Conservation (phyloP, 257 asterid species). For the Fraxinus excelsior region DNA sequence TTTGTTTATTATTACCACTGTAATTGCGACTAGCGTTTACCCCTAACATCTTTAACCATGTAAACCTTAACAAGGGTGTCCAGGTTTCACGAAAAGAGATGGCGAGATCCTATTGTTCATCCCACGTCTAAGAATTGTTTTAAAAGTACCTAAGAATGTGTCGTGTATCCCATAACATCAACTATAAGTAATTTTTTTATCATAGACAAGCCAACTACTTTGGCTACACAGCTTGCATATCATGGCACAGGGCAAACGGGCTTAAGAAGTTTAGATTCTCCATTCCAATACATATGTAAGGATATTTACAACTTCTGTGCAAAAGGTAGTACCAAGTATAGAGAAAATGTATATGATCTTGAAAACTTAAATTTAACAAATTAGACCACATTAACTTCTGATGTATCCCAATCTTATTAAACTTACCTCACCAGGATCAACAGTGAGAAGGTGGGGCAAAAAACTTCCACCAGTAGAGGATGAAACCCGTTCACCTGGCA, state of each 20-base stretch:
- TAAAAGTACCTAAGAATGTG: background rate
- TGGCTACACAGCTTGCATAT: background rate
- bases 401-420: conserved; percentile 2
- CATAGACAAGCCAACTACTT: background rate
- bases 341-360: background rate
- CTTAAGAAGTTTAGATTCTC: background rate
- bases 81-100: background rate
- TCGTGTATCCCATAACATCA: background rate
- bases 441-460: conserved; percentile 63
- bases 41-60: background rate
- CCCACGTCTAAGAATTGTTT: background rate
- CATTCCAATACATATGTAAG: background rate
- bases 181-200: background rate
- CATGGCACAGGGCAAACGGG: background rate
- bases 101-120: background rate
- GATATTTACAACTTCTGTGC: background rate
- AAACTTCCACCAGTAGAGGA: conserved; percentile 68
- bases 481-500: conserved; percentile 63
- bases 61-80: background rate
- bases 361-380: background rate
- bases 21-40: background rate
- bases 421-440: conserved; percentile 74
- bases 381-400: background rate
- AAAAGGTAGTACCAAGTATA: background rate
- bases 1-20: background rate